phyloP scores from a whole-genome alignment of 345 rosid species.

The Eucalyptus cloeziana region DNA sequence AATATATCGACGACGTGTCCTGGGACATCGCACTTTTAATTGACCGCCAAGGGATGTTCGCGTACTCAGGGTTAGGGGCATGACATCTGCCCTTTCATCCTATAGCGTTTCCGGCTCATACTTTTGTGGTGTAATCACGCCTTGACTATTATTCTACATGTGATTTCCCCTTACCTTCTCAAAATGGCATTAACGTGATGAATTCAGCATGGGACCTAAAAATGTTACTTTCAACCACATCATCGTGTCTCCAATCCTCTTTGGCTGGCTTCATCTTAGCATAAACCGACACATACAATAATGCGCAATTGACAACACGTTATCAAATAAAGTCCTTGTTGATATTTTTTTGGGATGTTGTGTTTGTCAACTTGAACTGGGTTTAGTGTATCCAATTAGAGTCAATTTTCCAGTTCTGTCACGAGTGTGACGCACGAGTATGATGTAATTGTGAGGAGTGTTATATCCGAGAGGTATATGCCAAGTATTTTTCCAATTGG shows the following conservation, averaged over 20 bases:
- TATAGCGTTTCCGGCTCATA: neutral
- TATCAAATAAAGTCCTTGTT: neutral
- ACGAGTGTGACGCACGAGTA: neutral
- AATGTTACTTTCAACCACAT: neutral
- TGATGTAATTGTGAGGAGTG: neutral
- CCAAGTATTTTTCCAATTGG: neutral
- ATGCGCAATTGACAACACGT: neutral
- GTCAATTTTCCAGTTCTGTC: neutral
- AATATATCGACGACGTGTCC: too few species aligned
- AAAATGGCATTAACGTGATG: neutral
- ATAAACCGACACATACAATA: neutral
- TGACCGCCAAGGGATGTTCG: too few species aligned
- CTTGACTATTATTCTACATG: neutral
- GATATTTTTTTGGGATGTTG: neutral
- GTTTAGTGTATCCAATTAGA: neutral
- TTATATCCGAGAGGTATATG: neutral
- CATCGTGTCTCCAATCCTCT: neutral
- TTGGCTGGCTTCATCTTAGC: neutral
- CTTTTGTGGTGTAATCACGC: neutral
- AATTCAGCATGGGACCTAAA: neutral
- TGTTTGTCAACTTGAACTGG: neutral
- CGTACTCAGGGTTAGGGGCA: too few species aligned
- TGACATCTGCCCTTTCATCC: neutral
- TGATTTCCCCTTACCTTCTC: neutral
- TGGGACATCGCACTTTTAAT: too few species aligned